Evolutionary conservation across 345 rosid genomes (phyloP).

Genomic region (Erodium maritimum): DNA sequence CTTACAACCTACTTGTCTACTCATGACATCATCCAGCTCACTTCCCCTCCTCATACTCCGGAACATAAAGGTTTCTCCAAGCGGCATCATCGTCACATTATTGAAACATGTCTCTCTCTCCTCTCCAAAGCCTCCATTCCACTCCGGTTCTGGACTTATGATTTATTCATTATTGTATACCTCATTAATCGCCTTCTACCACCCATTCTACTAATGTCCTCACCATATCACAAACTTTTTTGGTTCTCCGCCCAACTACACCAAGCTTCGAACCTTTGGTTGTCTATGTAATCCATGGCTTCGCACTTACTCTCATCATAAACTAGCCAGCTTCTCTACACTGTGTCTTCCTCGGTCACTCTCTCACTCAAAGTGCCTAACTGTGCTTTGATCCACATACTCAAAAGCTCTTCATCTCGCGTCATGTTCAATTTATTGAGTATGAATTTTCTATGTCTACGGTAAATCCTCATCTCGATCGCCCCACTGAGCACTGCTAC

Average conservation of each 20-base stretch:
- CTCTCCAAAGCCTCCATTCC: not conserved
- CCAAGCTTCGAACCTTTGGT: not conserved
- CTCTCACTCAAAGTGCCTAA: not conserved
- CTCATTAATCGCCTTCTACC: not conserved
- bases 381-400: not conserved
- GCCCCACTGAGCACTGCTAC: too few relatives aligned
- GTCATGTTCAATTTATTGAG: too few relatives aligned
- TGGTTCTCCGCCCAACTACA: not conserved
- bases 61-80: not conserved
- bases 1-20: not conserved
- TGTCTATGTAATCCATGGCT: slow-evolving; percentile 6
- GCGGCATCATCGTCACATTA: not conserved
- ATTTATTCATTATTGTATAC: not conserved
- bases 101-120: not conserved
- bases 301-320: not conserved
- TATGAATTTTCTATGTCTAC: not conserved
- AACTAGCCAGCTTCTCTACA: not conserved
- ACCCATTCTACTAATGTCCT: not conserved
- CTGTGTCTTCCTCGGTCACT: not conserved
- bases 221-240: not conserved
- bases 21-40: not conserved
- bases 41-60: slow-evolving; percentile 1
- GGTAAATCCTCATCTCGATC: not conserved
- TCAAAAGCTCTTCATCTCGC: not conserved
- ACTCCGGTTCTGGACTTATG: not conserved